These are phyloP conservation scores for Annulohypoxylon stygium DNA, from an alignment of 495 filamentous ascomycete species.

Conservation along the genomic window DNA sequence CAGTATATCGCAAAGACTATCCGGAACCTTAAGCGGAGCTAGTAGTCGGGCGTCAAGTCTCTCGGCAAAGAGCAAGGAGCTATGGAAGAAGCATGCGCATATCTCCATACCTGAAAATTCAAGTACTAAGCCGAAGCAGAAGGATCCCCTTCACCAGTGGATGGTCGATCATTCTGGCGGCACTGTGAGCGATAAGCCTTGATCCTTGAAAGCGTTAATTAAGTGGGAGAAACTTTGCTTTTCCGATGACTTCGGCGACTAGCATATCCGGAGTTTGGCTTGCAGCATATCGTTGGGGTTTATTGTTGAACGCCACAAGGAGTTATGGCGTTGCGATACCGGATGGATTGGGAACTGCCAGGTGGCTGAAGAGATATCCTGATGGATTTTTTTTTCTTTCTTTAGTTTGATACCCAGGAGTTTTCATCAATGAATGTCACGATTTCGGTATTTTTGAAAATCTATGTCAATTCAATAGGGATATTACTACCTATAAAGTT, in stretches of 20 bases:
- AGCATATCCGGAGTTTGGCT: background rate
- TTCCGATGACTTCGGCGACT: background rate
- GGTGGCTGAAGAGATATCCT: background rate
- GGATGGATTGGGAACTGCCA: background rate
- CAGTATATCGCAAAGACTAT: background rate
- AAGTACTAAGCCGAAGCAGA: constrained; percentile 19
- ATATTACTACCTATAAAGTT: background rate
- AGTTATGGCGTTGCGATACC: background rate
- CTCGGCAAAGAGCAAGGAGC: constrained; percentile 8
- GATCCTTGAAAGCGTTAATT: background rate
- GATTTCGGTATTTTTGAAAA: background rate
- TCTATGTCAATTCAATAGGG: background rate
- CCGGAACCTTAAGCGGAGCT: background rate
- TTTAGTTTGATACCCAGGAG: no score
- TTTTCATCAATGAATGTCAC: background rate
- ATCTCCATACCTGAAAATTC: background rate
- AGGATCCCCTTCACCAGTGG: constrained; percentile 46
- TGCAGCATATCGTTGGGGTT: background rate
- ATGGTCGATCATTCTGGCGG: constrained; percentile 40
- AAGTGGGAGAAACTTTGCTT: background rate
- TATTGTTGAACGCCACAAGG: background rate
- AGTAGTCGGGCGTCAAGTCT: constrained; percentile 1
- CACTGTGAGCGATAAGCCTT: constrained; percentile 13
- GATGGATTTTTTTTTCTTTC: background rate
- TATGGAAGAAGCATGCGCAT: background rate